Conservation (phyloP, 1,284 basidiomycete genomes). For the Cryptococcus jaspeensis region DNA sequence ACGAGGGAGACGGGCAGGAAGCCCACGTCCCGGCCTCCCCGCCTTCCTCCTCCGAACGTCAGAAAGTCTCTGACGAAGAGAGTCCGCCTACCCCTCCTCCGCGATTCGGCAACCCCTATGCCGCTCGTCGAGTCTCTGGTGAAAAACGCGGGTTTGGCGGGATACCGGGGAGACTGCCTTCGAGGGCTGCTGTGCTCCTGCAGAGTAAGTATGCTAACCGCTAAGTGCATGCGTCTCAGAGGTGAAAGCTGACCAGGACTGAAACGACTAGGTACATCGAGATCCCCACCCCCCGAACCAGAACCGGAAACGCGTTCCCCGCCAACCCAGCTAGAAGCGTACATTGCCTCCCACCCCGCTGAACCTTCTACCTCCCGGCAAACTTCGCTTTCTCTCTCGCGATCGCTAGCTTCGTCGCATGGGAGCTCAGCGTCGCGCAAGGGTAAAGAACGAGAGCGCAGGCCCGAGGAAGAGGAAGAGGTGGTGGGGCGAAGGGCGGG, state of each 20-base stretch:
- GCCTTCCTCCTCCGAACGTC: background rate
- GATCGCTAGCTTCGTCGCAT: constrained; percentile 3
- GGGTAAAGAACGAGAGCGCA: constrained; percentile 30
- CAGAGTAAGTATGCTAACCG: constrained; percentile 18
- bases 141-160: constrained; percentile 10
- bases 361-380: constrained; percentile 8
- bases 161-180: constrained; percentile 15
- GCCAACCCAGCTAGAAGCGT: constrained; percentile 4
- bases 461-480: too few relatives aligned
- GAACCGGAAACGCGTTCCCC: background rate
- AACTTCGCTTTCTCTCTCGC: constrained; percentile 8
- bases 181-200: constrained; percentile 26
- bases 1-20: constrained; percentile 13
- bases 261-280: constrained; percentile 12
- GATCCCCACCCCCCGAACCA: constrained; percentile 10
- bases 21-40: background rate
- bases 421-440: constrained; percentile 22
- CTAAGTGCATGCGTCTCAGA: background rate
- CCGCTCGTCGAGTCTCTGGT: constrained; percentile 11
- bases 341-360: constrained; percentile 9
- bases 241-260: background rate
- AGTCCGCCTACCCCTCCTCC: constrained; percentile 44
- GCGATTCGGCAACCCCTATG: constrained; percentile 37
- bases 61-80: constrained; percentile 3
- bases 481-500: too few relatives aligned